Percentiles rank a stretch among this genome's conserved stretches.
phyloP scores from a whole-genome alignment of 2,329 filamentous ascomycete species.

The Verticillium klebahnii region DNA sequence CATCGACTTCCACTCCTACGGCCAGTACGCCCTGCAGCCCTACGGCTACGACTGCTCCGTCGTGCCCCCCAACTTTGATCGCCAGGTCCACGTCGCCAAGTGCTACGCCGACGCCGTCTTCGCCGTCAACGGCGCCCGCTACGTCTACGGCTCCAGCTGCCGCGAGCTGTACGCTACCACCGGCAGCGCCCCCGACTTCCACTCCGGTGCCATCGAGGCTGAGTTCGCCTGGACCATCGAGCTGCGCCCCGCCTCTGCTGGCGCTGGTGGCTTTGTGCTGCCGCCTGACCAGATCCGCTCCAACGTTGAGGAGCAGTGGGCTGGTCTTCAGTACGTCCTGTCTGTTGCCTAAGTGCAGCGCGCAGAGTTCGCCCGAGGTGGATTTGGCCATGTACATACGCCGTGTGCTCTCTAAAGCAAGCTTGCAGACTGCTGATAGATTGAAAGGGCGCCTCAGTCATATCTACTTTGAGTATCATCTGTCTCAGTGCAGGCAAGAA shows the following conservation, averaged over 20 bases:
- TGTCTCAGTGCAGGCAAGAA: no score
- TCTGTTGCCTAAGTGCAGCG: neutral
- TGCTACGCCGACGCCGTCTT: slow-evolving; percentile 23
- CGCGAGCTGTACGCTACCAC: slow-evolving; percentile 30
- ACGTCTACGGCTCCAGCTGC: slow-evolving; percentile 31
- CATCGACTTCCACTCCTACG: slow-evolving; percentile 45
- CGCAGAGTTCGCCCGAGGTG: no score
- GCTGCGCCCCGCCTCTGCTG: slow-evolving; percentile 20
- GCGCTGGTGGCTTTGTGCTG: slow-evolving; percentile 29
- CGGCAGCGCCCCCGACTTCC: slow-evolving; percentile 23
- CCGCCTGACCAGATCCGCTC: slow-evolving; percentile 28
- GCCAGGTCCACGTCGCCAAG: slow-evolving; percentile 32
- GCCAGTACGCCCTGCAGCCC: slow-evolving; percentile 37
- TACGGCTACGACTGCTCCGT: slow-evolving; percentile 40
- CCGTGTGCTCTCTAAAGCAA: neutral
- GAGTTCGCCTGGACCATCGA: slow-evolving; percentile 36
- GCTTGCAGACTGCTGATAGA: neutral
- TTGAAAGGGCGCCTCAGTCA: no score
- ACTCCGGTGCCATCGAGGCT: slow-evolving; percentile 17
- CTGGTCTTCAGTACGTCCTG: slow-evolving; percentile 20
- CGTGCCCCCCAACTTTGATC: slow-evolving; percentile 30
- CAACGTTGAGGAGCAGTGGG: slow-evolving; percentile 28
- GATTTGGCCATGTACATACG: neutral
- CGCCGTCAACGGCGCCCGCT: slow-evolving; percentile 24
- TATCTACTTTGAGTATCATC: no score